A percentile compares a stretch with the other conserved stretches of the same genome.
Evolutionary conservation across 2,329 filamentous ascomycete species (phyloP).

Genomic region (Trichoderma gracile): DNA sequence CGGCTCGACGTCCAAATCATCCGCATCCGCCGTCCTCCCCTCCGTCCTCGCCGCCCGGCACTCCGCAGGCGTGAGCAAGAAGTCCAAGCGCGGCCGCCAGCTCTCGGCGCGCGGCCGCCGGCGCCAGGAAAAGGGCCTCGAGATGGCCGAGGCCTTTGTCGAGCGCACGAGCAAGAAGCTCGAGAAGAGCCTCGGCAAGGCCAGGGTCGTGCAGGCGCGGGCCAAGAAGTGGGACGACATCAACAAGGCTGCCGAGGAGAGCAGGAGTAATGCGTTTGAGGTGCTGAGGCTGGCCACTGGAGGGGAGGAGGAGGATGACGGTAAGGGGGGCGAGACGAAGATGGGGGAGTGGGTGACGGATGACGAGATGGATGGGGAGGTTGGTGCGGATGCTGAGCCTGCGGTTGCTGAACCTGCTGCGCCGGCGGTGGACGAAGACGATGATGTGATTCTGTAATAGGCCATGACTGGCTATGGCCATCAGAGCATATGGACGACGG

Average conservation of each 20-base stretch:
- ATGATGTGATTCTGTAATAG: slow-evolving; percentile 39
- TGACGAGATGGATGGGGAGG: slow-evolving; percentile 40
- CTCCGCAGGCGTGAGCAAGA: slow-evolving; percentile 67
- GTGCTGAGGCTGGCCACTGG: slow-evolving; percentile 30
- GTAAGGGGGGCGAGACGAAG: slow-evolving; percentile 28
- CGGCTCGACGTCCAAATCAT: slow-evolving; percentile 34
- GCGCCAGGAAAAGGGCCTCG: slow-evolving; percentile 58
- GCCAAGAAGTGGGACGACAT: slow-evolving; percentile 60
- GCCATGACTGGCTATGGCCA: slow-evolving; percentile 12
- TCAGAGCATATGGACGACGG: not conserved
- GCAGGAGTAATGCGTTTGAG: slow-evolving; percentile 29
- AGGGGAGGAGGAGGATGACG: slow-evolving; percentile 30
- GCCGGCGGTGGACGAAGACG: slow-evolving; percentile 32
- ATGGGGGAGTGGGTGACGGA: slow-evolving; percentile 37
- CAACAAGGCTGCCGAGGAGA: slow-evolving; percentile 45
- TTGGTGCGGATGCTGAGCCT: not conserved
- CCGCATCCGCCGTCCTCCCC: slow-evolving; percentile 49
- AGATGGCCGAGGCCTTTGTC: slow-evolving; percentile 60
- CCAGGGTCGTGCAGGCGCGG: slow-evolving; percentile 50
- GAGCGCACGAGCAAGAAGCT: slow-evolving; percentile 60
- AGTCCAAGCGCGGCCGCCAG: slow-evolving; percentile 57
- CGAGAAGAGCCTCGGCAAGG: slow-evolving; percentile 54
- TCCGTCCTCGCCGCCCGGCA: slow-evolving; percentile 71
- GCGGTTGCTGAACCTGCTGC: not conserved
- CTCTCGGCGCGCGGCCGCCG: slow-evolving; percentile 57